Base-by-base conservation (phyloP, 164 flowering plant genomes). In the Berberis thunbergii region DNA sequence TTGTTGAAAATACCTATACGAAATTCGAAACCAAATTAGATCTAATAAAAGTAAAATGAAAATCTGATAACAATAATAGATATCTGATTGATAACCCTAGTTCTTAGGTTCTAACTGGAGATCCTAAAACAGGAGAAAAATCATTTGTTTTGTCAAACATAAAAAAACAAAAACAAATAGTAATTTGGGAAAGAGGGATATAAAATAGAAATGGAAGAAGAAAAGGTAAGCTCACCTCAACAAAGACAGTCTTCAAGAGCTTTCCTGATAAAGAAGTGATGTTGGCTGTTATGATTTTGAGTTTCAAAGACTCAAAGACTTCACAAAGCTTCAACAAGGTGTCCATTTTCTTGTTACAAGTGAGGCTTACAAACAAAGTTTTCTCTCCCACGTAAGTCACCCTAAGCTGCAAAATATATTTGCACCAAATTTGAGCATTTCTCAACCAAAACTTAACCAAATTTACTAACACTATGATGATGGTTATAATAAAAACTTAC, bases 311-410 rank as follows among this genome's bases (percentile, higher is more conserved):
- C 62, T 89, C 92, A 62, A 89, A 86, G 5, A 78, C 81, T 57
- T 86, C 83, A 52, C 91, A 88, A 3, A 91, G 79, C 73, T 76
- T 88, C 11, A 83, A 85, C 85, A 91, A 82, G 40, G 94, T 86
- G 68, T 87, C 98, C 11, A 70, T 74, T 70, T 79, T 86, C 67
- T 80, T 85, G 46, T 74, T 77, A 60, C 94, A 91, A 45, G 87
- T 79, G 54, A 88, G 50, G 75, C 87, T 88, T 61, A 89, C 81
- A 44, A 84, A 77, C 66, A 82, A 59, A 1, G 80, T 81, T 67
- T 68, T 81, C 50, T 87, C 86, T 50, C 87, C 91, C 84, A 89
- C 78, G 63, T 75, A 62, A 3, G 83, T 72, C 2, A 87, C 84
- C 67, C 80, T 80, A 26, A 91, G 72, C 96, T 91, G 82, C 70